phyloP scores from a whole-genome alignment of 257 asterid species.

The Solanum clarkiae region DNA sequence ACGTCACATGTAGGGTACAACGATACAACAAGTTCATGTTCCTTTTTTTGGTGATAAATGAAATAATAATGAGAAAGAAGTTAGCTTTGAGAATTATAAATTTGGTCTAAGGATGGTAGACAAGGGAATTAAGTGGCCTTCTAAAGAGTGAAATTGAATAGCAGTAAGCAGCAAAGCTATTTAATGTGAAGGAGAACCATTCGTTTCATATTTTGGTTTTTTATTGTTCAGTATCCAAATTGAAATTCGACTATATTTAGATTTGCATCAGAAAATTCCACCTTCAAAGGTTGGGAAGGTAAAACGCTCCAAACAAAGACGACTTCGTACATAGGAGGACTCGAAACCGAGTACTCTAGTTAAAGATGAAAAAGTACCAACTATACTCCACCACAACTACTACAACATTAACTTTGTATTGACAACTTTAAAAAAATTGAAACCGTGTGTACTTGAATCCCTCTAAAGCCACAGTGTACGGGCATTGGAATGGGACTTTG shows the following conservation, averaged over 20 bases:
- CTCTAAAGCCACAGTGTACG: background rate
- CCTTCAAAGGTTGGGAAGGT: too few relatives aligned
- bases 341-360: too few relatives aligned
- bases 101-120: background rate
- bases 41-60: background rate
- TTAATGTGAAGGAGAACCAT: background rate
- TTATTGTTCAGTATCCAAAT: too few relatives aligned
- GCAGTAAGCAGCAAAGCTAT: background rate
- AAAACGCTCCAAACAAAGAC: too few relatives aligned
- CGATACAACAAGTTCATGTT: background rate
- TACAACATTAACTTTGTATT: background rate
- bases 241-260: background rate
- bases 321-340: too few relatives aligned
- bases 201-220: background rate
- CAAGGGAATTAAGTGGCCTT: background rate
- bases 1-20: background rate
- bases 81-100: background rate
- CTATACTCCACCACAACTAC: too few relatives aligned
- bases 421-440: background rate
- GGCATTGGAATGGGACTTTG: background rate
- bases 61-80: background rate
- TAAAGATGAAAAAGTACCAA: too few relatives aligned
- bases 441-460: background rate
- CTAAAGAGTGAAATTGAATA: background rate
- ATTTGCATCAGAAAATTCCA: fast-evolving